Base-by-base conservation (phyloP, 371 early-diverging fungal genomes). In the Mortierella sp. region DNA sequence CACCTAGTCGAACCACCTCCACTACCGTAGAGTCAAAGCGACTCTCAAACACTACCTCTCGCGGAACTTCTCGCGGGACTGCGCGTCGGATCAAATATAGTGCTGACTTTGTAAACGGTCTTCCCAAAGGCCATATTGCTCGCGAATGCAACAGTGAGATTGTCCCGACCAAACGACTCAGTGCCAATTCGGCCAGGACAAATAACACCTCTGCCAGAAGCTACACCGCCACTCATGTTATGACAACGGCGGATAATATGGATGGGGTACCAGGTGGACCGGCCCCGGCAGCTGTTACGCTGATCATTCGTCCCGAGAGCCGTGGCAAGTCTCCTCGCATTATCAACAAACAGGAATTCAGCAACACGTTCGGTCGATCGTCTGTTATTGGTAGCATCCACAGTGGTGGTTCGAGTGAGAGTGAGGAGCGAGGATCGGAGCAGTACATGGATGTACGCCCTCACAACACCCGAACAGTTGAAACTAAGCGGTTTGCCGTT, bases 71-170 rank as follows among this genome's bases (percentile, higher is more conserved):
- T 24, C 54, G 73, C 5, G 55, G 81, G 2, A 70, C 74, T 5
- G 81, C 81, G 1, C 81, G 77, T 32, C 77, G 77, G 2, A 81
- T 81, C 74, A 73, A 58, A 8, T 81, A 76, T 29, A 75, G 60
- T 55, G 63, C 56, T 3, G 77, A 76, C 11, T 54, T 76, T 12
- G 74, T 43, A 12, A 71, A 77, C 16, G 78, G 77, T 2, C 41
- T 71, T 0, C 71, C 72, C 27, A 71, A 76, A 48, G 81, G 81
- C 14, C 65, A 54, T 21, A 76, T 80, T 35, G 65, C 75, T 1
- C 56, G 76, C 16, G 80, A 75, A 8, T 32, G 75, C 49, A 70
- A 80, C 63, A 75, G 35, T 68, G 76, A 80, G 55, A 75, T 80
- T 43, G 74, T 76, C 1, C 76, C 65, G 6, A 55, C 72, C 29